Conservation (phyloP, 148 eudicot species). For the Persicaria maculosa region DNA sequence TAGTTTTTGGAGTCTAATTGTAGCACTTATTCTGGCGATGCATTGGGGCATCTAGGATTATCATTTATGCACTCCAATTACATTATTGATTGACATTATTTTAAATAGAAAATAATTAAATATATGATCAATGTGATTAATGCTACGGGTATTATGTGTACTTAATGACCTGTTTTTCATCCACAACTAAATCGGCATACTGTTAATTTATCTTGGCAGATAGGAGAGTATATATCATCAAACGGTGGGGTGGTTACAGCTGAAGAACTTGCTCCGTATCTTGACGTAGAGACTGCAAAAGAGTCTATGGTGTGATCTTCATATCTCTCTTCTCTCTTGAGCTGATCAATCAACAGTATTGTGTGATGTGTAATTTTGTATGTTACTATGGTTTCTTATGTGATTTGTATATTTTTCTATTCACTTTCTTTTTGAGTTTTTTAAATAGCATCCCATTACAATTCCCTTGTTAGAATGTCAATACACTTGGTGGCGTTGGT, state of each 20-base stretch:
- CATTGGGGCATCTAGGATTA: neutral
- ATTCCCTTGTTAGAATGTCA: neutral
- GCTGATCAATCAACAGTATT: neutral
- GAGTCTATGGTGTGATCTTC: constrained; percentile 21
- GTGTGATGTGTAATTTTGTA: neutral
- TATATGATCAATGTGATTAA: neutral
- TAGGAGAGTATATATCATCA: constrained; percentile 73
- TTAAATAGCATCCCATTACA: neutral
- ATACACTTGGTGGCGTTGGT: neutral
- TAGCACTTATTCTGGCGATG: neutral
- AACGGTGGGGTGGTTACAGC: constrained; percentile 94
- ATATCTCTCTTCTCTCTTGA: constrained; percentile 2
- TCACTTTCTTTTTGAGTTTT: neutral
- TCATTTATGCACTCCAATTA: constrained; percentile 1
- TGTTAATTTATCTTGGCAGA: constrained; percentile 34
- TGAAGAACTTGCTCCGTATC: constrained; percentile 97
- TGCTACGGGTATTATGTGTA: neutral
- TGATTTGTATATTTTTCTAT: neutral
- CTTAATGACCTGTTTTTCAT: neutral
- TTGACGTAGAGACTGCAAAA: constrained; percentile 57
- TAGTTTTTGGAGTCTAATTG: neutral
- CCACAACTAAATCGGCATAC: neutral
- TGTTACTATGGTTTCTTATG: neutral
- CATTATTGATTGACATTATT: neutral
- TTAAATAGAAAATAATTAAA: neutral